These are phyloP conservation scores for Suhomyces terraborum DNA, from an alignment of 1,139 yeast genomes.

Conservation along the genomic window DNA sequence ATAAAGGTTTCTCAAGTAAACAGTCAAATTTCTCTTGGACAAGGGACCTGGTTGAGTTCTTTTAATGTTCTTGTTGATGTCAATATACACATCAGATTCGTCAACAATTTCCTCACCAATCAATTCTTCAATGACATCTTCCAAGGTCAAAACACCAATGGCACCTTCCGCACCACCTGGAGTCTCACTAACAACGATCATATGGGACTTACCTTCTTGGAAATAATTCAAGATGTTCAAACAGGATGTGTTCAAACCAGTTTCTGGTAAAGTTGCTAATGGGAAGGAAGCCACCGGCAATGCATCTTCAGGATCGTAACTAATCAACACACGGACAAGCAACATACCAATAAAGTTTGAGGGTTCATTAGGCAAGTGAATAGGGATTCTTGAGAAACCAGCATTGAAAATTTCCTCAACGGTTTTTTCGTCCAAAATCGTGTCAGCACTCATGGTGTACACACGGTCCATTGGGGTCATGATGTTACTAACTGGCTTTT, in stretches of 20 bases:
- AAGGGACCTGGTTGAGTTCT: constrained; percentile 85
- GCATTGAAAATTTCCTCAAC: constrained; percentile 92
- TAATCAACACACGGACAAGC: constrained; percentile 84
- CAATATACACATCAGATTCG: constrained; percentile 94
- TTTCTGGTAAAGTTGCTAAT: constrained; percentile 93
- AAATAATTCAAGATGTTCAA: constrained; percentile 90
- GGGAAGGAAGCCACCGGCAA: constrained; percentile 93
- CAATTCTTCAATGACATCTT: constrained; percentile 95
- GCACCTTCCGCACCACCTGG: constrained; percentile 93
- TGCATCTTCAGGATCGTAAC: constrained; percentile 96
- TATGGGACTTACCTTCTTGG: constrained; percentile 97
- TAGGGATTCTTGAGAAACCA: constrained; percentile 96
- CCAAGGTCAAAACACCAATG: constrained; percentile 86
- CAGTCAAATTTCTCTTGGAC: constrained; percentile 67
- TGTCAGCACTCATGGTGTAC: constrained; percentile 84
- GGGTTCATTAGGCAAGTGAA: constrained; percentile 88
- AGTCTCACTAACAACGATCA: constrained; percentile 85
- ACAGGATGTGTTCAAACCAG: constrained; percentile 89
- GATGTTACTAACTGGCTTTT: constrained; percentile 79
- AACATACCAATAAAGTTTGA: constrained; percentile 93
- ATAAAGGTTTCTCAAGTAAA: constrained; percentile 64
- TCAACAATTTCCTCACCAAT: constrained; percentile 98
- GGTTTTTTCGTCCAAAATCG: constrained; percentile 76
- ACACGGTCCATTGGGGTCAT: constrained; percentile 96
- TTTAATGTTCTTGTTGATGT: constrained; percentile 83